Evolutionary conservation across 306 rosid genomes (phyloP).

Genomic region (Sphenostylis stenocarpa): DNA sequence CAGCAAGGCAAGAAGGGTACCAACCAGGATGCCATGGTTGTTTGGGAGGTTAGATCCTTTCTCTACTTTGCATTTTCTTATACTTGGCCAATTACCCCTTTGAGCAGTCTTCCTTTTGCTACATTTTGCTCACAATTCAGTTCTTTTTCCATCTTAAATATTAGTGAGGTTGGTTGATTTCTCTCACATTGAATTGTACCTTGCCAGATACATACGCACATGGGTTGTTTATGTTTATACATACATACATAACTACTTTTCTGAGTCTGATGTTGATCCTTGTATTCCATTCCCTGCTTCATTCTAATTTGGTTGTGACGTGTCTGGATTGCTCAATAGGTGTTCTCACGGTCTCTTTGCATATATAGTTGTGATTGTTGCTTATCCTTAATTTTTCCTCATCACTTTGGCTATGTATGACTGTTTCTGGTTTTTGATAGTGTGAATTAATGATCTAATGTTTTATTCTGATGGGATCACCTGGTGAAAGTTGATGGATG

Average conservation of each 20-base stretch:
- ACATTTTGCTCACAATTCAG: slow-evolving; percentile 27
- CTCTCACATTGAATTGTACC: slow-evolving; percentile 3
- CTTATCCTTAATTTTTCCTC: slow-evolving; percentile 8
- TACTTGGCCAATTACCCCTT: neutral
- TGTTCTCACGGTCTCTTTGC: slow-evolving; percentile 10
- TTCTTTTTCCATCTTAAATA: slow-evolving; percentile 11
- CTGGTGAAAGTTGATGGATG: slow-evolving; percentile 9
- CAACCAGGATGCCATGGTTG: slow-evolving; percentile 99
- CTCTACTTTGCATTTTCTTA: neutral
- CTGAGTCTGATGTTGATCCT: neutral
- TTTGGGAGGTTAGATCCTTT: slow-evolving; percentile 86
- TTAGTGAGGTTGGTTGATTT: slow-evolving; percentile 4
- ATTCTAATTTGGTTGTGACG: neutral
- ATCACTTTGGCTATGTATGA: neutral
- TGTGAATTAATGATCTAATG: slow-evolving; percentile 13
- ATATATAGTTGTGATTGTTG: neutral
- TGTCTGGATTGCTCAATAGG: neutral
- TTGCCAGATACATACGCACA: neutral
- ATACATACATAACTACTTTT: neutral
- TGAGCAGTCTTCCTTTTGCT: neutral
- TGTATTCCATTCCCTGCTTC: neutral
- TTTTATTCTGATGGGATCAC: slow-evolving; percentile 5
- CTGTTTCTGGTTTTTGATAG: neutral
- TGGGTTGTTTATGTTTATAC: neutral
- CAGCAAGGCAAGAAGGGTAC: slow-evolving; percentile 98